Percentiles rank a stretch among this genome's conserved stretches.
Conservation (phyloP, 1,284 basidiomycete species). For the Leccinum subfulvum region DNA sequence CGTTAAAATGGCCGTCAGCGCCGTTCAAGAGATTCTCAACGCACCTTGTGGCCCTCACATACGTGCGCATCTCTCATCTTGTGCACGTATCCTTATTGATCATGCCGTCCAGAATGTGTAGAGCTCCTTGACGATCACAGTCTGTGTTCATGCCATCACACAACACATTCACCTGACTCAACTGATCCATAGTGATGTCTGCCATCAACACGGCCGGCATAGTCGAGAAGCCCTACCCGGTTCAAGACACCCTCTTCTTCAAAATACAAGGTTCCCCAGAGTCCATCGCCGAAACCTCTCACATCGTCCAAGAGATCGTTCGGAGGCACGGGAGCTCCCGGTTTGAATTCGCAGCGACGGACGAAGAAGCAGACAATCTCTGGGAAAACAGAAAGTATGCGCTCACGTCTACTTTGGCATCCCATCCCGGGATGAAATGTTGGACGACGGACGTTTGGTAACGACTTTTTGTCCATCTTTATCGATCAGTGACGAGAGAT, state of each 20-base stretch:
- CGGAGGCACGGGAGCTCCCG: conserved; percentile 65
- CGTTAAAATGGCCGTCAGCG: conserved; percentile 64
- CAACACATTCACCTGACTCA: not conserved
- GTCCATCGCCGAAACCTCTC: conserved; percentile 63
- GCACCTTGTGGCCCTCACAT: conserved; percentile 59
- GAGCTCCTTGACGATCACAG: conserved; percentile 77
- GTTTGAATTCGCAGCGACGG: conserved; percentile 77
- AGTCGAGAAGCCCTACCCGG: conserved; percentile 60
- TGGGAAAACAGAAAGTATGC: conserved; percentile 91
- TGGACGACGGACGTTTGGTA: conserved; percentile 91
- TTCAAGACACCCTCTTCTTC: conserved; percentile 83
- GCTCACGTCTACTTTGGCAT: conserved; percentile 69
- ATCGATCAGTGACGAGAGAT: not conserved
- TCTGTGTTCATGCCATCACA: conserved; percentile 29
- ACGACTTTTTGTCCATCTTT: conserved; percentile 7
- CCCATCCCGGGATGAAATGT: conserved; percentile 61
- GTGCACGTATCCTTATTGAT: conserved; percentile 11
- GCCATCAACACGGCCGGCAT: conserved; percentile 72
- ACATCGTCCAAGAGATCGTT: conserved; percentile 58
- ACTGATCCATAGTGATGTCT: conserved; percentile 56
- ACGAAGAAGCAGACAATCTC: conserved; percentile 75
- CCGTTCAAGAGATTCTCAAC: conserved; percentile 78
- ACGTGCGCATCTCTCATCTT: conserved; percentile 38
- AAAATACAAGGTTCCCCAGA: conserved; percentile 79
- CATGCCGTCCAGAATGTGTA: conserved; percentile 63